Percentiles rank a stretch among this genome's conserved stretches.
These are phyloP conservation scores for Suillus subluteus DNA, from an alignment of 768 basidiomycete genomes.

Conservation along the genomic window DNA sequence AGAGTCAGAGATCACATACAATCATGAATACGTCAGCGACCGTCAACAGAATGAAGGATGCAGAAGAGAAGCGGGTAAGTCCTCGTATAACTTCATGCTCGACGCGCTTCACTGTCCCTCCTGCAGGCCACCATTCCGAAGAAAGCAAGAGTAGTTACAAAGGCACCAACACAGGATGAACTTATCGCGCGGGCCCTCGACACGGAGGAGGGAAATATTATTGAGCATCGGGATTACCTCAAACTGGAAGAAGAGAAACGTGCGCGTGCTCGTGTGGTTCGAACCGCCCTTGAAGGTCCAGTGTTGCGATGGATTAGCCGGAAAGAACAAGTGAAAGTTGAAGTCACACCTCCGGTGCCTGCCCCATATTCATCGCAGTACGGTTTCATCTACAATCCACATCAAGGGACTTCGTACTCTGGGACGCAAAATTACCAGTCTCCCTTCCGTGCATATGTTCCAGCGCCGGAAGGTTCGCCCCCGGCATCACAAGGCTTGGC, in stretches of 20 bases:
- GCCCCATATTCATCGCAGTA: constrained; percentile 23
- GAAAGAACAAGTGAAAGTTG: constrained; percentile 58
- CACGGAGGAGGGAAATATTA: constrained; percentile 84
- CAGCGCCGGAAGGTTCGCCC: constrained; percentile 1
- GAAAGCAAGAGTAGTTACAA: constrained; percentile 56
- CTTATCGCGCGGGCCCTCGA: constrained; percentile 83
- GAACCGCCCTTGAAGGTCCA: constrained; percentile 65
- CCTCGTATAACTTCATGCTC: background rate
- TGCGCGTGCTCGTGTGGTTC: constrained; percentile 60
- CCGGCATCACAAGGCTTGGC: background rate
- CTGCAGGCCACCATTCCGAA: constrained; percentile 61
- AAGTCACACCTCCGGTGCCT: constrained; percentile 30
- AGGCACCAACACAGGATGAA: constrained; percentile 75
- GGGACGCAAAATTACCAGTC: constrained; percentile 19
- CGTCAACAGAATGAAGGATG: constrained; percentile 63
- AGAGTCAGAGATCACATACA: constrained; percentile 71
- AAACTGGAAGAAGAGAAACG: constrained; percentile 82
- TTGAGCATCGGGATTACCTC: constrained; percentile 79
- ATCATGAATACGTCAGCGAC: constrained; percentile 73
- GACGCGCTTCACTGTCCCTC: background rate
- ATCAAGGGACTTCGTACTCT: constrained; percentile 20
- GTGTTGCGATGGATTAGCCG: constrained; percentile 73
- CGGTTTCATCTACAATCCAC: constrained; percentile 25
- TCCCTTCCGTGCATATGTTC: constrained; percentile 32
- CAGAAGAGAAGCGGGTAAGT: constrained; percentile 61